These are phyloP conservation scores for Mycena filopes DNA, from an alignment of 768 basidiomycete species.

Conservation along the genomic window DNA sequence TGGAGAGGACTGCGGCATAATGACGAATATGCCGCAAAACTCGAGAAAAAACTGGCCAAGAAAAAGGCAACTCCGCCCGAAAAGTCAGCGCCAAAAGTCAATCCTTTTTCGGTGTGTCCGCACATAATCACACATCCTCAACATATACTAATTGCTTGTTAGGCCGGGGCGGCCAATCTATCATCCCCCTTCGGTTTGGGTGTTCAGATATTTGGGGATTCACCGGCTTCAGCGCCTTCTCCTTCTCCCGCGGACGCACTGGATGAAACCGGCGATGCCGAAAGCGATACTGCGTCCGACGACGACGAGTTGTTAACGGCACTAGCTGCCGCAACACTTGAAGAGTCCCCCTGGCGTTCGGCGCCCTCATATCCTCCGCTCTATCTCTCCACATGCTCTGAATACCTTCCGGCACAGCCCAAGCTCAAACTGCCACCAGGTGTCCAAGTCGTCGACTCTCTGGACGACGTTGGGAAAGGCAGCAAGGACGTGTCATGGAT, in stretches of 20 bases:
- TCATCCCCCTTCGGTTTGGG: conserved; percentile 65
- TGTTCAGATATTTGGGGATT: conserved; percentile 70
- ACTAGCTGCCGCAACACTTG: conserved; percentile 62
- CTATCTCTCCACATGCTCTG: conserved; percentile 80
- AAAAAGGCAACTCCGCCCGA: conserved; percentile 48
- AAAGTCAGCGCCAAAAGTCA: conserved; percentile 51
- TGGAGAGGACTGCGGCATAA: conserved; percentile 84
- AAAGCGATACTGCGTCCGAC: conserved; percentile 51
- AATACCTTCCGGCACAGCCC: conserved; percentile 72
- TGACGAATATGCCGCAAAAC: conserved; percentile 76
- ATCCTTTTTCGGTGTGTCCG: conserved; percentile 76
- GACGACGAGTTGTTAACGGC: conserved; percentile 66
- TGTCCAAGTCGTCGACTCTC: conserved; percentile 55
- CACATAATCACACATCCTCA: conserved; percentile 1
- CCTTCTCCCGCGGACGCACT: conserved; percentile 32
- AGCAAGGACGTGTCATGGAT: conserved; percentile 67
- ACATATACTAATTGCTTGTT: conserved; percentile 33
- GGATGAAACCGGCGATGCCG: conserved; percentile 49
- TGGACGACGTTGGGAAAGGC: conserved; percentile 50
- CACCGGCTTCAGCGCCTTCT: conserved; percentile 30
- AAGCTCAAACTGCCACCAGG: conserved; percentile 58
- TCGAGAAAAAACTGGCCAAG: conserved; percentile 63
- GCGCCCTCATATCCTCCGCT: conserved; percentile 74
- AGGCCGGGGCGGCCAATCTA: conserved; percentile 39
- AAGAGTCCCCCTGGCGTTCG: conserved; percentile 72